A percentile compares a stretch with the other conserved stretches of the same genome.
These are phyloP conservation scores for Leccinum obscurum DNA, from an alignment of 768 basidiomycete genomes.

Conservation along the genomic window DNA sequence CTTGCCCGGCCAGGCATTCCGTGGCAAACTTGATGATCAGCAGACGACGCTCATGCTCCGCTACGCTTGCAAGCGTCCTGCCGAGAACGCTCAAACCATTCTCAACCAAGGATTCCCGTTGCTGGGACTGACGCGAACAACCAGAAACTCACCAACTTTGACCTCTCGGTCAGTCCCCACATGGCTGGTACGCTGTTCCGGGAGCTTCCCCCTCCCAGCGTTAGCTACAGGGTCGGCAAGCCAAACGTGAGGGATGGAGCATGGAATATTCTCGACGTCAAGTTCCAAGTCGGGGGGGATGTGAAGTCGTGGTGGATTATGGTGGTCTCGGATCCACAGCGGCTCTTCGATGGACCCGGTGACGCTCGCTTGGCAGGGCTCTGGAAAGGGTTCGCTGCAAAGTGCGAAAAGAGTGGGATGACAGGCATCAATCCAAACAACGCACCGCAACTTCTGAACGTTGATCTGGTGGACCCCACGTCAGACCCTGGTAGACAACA, in stretches of 20 bases:
- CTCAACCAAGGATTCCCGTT: constrained; percentile 54
- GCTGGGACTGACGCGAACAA: constrained; percentile 56
- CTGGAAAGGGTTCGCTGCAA: constrained; percentile 52
- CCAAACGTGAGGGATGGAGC: too few relatives aligned
- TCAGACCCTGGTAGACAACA: constrained; percentile 37
- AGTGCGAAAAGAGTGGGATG: constrained; percentile 64
- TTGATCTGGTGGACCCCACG: constrained; percentile 1
- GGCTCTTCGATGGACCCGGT: constrained; percentile 38
- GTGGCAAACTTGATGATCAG: constrained; percentile 56
- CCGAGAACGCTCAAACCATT: constrained; percentile 57
- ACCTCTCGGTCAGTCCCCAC: too few relatives aligned
- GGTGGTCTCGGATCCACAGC: constrained; percentile 52
- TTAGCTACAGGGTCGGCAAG: too few relatives aligned
- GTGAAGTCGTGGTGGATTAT: constrained; percentile 67
- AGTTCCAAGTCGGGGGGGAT: constrained; percentile 57
- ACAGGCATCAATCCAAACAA: constrained; percentile 49
- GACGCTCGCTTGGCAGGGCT: constrained; percentile 38
- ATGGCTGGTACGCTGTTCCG: too few relatives aligned
- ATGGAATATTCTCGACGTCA: constrained; percentile 60
- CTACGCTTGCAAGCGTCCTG: constrained; percentile 64
- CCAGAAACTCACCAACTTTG: too few relatives aligned
- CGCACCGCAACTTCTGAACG: constrained; percentile 40
- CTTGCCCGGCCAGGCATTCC: constrained; percentile 55
- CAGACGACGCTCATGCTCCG: constrained; percentile 74
- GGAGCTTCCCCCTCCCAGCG: too few relatives aligned